A percentile compares a stretch with the other conserved stretches of the same genome.
These are phyloP conservation scores for Cnidoscolus chayamansa DNA, from an alignment of 441 rosid genomes.

Conservation along the genomic window DNA sequence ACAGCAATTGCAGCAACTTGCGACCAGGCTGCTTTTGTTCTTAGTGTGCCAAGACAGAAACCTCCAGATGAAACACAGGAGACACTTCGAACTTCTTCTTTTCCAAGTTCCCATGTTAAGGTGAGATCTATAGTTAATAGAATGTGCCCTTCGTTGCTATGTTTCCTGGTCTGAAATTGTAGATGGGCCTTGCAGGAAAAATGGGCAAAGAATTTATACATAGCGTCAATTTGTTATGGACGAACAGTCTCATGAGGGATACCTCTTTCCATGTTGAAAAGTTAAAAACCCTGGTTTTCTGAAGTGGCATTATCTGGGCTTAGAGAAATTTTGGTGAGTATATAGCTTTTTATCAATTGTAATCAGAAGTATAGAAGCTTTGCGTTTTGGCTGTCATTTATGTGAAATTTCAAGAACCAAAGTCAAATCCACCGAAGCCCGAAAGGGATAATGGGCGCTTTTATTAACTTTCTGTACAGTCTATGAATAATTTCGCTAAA, in stretches of 20 bases:
- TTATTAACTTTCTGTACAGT: slow-evolving; percentile 28
- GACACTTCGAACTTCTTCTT: slow-evolving; percentile 71
- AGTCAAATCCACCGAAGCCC: background rate
- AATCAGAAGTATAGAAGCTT: slow-evolving; percentile 27
- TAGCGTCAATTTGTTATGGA: slow-evolving; percentile 63
- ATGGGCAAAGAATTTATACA: slow-evolving; percentile 64
- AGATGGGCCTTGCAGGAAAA: slow-evolving; percentile 50
- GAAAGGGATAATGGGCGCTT: slow-evolving; percentile 12
- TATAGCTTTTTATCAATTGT: slow-evolving; percentile 31
- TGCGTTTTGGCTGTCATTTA: slow-evolving; percentile 7
- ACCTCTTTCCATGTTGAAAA: slow-evolving; percentile 2
- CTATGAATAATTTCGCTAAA: slow-evolving; percentile 4
- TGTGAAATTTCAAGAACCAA: slow-evolving; percentile 3
- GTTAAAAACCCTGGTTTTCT: slow-evolving; percentile 8
- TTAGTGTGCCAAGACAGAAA: slow-evolving; percentile 60
- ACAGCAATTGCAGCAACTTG: slow-evolving; percentile 77
- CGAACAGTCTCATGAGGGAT: slow-evolving; percentile 49
- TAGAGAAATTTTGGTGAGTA: slow-evolving; percentile 35
- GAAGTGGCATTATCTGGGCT: slow-evolving; percentile 19
- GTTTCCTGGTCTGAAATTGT: slow-evolving; percentile 9
- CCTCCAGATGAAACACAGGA: slow-evolving; percentile 73
- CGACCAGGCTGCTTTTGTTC: slow-evolving; percentile 79
- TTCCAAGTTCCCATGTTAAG: slow-evolving; percentile 65
- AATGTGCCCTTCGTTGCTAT: background rate
- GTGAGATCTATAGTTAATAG: slow-evolving; percentile 26